Evolutionary conservation across 805 yeast species (phyloP), one percentile per base, ranked within the genome.

Genomic region (Lachancea lanzarotensis): DNA sequence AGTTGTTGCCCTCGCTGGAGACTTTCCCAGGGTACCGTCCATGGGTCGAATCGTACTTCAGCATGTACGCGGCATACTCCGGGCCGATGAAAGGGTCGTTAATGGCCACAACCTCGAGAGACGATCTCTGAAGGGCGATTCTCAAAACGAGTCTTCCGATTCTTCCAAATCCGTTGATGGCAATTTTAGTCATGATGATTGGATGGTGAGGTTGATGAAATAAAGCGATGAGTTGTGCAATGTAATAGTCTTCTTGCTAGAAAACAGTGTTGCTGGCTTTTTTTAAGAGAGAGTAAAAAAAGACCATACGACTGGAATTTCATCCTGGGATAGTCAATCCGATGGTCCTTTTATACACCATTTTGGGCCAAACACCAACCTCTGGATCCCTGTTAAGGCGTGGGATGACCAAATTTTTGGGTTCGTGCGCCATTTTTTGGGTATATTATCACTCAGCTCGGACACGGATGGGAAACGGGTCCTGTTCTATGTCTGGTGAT

Each of bases 131-230:
- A 55, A 77, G 67, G 53, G 82, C 82, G 52, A 78, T 68, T 77
- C 84, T 77, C 60, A 78, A 65, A 52, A 79, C 84, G 59, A 79
- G 72, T 72, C 84, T 76, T 61, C 84, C 84, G 63, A 79, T 79
- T 72, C 84, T 75, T 64, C 84, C 84, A 76, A 79, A 79, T 60
- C 84, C 84, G 76, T 79, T 79, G 67, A 80, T 79, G 69, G 84
- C 82, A 68, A 80, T 72, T 49, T 59, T 62, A 47, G 60, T 60
- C 62, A 58, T 60, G 38, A 22, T 22, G 4, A 22, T 22, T 22
- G 25, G 25, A 4, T 22, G 25, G 4, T 4, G 8, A 8, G 4
- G 8, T 22, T 22, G 25, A 8, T 8, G 25, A 22, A n/a, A n/a
- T n/a, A n/a, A n/a, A n/a, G n/a, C 8, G 22, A 7, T 34, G 20